These are phyloP conservation scores for Trypanosoma rangeli DNA, from an alignment of 208 protist genomes.

Conservation along the genomic window DNA sequence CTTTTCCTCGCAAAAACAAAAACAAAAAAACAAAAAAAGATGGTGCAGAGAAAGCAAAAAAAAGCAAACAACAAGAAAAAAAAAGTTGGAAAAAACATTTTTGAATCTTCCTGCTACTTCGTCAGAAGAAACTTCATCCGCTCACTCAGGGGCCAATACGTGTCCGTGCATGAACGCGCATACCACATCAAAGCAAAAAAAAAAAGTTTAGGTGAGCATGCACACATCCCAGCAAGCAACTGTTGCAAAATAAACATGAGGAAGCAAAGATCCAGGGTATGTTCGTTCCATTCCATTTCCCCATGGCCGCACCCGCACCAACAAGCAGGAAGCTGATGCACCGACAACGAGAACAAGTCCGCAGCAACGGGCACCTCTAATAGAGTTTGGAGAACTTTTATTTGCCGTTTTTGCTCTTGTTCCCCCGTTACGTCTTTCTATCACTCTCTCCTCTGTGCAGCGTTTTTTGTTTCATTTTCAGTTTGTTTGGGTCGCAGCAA, in stretches of 20 bases:
- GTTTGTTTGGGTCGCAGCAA: neutral
- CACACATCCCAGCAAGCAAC: neutral
- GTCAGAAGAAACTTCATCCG: neutral
- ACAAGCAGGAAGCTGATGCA: neutral
- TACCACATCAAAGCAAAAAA: neutral
- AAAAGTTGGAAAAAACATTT: neutral
- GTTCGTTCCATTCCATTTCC: neutral
- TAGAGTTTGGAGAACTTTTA: neutral
- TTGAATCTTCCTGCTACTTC: neutral
- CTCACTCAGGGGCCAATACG: neutral
- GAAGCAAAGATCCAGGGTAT: neutral
- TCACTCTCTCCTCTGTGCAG: neutral
- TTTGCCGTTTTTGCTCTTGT: neutral
- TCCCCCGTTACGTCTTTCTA: neutral
- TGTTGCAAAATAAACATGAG: neutral
- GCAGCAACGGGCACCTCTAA: neutral
- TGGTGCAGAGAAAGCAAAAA: neutral
- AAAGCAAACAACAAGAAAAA: slow-evolving; percentile 7
- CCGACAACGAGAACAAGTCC: neutral
- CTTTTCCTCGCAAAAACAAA: neutral
- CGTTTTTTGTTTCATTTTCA: neutral
- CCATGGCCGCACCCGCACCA: neutral
- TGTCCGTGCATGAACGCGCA: neutral
- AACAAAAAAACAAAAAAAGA: neutral
- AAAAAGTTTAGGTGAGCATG: neutral